Evolutionary conservation across 1,139 yeast genomes (phyloP).

Genomic region (Suhomyces anneliseae): DNA sequence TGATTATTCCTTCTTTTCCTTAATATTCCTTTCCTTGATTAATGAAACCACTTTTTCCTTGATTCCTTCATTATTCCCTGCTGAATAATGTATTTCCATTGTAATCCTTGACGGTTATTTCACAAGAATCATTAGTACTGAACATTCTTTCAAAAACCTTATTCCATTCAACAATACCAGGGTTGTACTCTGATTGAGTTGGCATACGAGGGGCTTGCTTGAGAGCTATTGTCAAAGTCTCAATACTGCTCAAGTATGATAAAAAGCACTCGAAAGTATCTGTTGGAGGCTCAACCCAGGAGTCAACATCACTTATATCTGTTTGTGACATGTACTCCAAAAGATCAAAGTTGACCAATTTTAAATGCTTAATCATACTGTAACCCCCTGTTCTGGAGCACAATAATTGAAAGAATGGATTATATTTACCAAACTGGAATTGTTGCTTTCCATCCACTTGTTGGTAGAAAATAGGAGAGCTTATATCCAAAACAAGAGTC

Average conservation of each 20-base stretch:
- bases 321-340: slow-evolving; percentile 26
- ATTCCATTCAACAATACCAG: slow-evolving; percentile 26
- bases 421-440: slow-evolving; percentile 40
- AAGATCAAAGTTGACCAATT: slow-evolving; percentile 36
- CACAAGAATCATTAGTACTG: slow-evolving; percentile 18
- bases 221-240: slow-evolving; percentile 26
- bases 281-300: slow-evolving; percentile 14
- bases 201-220: slow-evolving; percentile 10
- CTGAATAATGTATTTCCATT: slow-evolving; percentile 1
- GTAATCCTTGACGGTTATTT: slow-evolving; percentile 20
- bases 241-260: slow-evolving; percentile 26
- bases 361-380: slow-evolving; percentile 25
- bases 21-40: too few relatives aligned
- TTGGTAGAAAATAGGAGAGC: slow-evolving; percentile 48
- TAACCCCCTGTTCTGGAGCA: slow-evolving; percentile 42
- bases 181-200: not conserved
- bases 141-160: slow-evolving; percentile 30
- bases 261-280: slow-evolving; percentile 34
- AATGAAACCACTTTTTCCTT: too few relatives aligned
- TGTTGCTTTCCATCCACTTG: slow-evolving; percentile 11
- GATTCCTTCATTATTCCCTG: not conserved
- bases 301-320: slow-evolving; percentile 15
- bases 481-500: slow-evolving; percentile 45
- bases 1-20: too few relatives aligned
- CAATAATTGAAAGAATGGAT: slow-evolving; percentile 44